Evolutionary conservation across 2,329 filamentous ascomycete genomes (phyloP).

Genomic region (Sarocladiaceae sp.): DNA sequence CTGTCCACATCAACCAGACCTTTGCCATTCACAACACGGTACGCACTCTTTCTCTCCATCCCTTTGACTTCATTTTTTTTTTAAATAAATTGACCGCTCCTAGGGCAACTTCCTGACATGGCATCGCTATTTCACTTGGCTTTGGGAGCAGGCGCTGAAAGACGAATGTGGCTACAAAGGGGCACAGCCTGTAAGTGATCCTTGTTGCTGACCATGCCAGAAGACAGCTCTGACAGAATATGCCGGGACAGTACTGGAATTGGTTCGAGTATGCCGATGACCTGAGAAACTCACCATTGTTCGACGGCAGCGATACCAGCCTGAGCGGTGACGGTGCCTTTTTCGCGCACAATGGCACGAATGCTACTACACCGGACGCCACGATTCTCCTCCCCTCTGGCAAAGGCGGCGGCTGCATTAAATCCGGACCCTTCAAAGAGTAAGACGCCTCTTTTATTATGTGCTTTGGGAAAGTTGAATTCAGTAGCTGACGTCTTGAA

Average conservation of each 20-base stretch:
- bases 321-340: slow-evolving; percentile 31
- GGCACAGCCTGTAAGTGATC: slow-evolving; percentile 22
- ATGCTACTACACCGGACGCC: neutral
- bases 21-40: slow-evolving; percentile 19
- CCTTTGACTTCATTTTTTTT: neutral
- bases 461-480: neutral
- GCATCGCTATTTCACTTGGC: slow-evolving; percentile 34
- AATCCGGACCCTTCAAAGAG: slow-evolving; percentile 44
- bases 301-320: slow-evolving; percentile 46
- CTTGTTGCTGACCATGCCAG: no score
- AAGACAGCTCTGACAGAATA: neutral
- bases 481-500: slow-evolving; percentile 7
- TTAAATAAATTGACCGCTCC: neutral
- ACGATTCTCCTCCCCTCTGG: slow-evolving; percentile 32
- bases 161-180: slow-evolving; percentile 35
- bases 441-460: slow-evolving; percentile 20
- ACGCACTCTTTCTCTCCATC: slow-evolving; percentile 8
- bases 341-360: slow-evolving; percentile 8
- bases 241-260: slow-evolving; percentile 37
- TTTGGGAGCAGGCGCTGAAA: slow-evolving; percentile 31
- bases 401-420: slow-evolving; percentile 49
- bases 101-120: slow-evolving; percentile 29
- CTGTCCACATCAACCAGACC: slow-evolving; percentile 24
- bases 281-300: slow-evolving; percentile 41
- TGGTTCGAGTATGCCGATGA: slow-evolving; percentile 34